phyloP scores from a whole-genome alignment of 768 basidiomycete species.

The Stropharia rugosoannulata region DNA sequence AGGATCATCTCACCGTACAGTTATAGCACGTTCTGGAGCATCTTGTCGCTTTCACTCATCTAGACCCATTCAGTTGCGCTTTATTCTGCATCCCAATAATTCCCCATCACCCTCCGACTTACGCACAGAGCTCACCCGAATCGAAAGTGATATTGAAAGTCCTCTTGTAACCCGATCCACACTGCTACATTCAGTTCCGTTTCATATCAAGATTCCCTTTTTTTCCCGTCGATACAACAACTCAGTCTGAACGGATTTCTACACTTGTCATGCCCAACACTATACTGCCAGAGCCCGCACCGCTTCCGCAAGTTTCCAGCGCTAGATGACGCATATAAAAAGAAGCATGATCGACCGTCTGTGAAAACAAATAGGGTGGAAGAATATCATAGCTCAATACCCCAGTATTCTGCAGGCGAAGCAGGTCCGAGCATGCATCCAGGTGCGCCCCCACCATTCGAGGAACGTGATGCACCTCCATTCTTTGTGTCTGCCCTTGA shows the following conservation, averaged over 20 bases:
- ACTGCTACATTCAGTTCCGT: constrained; percentile 77
- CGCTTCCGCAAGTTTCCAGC: constrained; percentile 74
- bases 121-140: constrained; percentile 41
- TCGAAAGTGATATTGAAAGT: constrained; percentile 63
- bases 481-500: constrained; percentile 56
- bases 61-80: constrained; percentile 71
- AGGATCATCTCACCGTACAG: constrained; percentile 45
- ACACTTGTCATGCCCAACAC: constrained; percentile 67
- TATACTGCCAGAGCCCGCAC: constrained; percentile 73
- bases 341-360: constrained; percentile 86
- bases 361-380: constrained; percentile 66
- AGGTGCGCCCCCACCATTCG: constrained; percentile 80
- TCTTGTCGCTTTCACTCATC: constrained; percentile 87
- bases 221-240: constrained; percentile 75
- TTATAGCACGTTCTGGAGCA: constrained; percentile 85
- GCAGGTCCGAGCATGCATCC: constrained; percentile 74
- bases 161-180: constrained; percentile 80
- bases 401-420: constrained; percentile 67
- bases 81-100: constrained; percentile 71
- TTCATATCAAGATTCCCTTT: constrained; percentile 69
- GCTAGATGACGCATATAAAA: constrained; percentile 75
- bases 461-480: constrained; percentile 79
- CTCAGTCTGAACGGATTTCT: constrained; percentile 64
- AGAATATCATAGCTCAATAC: constrained; percentile 58
- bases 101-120: constrained; percentile 50